Evolutionary conservation across 768 basidiomycete species (phyloP).

Genomic region (Cystobasidium ongulense): DNA sequence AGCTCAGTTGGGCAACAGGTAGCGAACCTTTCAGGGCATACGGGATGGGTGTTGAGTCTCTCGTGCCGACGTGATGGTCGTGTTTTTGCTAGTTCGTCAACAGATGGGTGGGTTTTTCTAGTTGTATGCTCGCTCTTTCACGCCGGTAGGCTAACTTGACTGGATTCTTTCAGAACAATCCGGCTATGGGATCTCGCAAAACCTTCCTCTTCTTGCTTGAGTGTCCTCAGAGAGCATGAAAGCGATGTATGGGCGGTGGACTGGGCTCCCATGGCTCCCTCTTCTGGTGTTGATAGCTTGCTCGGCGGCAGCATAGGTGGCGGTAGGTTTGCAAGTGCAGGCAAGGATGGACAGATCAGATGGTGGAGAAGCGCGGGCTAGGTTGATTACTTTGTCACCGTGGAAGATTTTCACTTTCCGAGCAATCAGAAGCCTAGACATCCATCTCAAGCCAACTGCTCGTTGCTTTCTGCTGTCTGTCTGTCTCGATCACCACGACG

Average conservation of each 20-base stretch:
- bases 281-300: conserved; percentile 1
- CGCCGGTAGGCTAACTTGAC: not conserved
- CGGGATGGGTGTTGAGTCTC: conserved; percentile 14
- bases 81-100: conserved; percentile 25
- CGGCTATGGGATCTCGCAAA: conserved; percentile 13
- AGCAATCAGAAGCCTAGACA: too few species aligned
- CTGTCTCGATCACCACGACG: not conserved
- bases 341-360: conserved; percentile 24
- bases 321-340: conserved; percentile 19
- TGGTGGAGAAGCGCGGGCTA: conserved; percentile 29
- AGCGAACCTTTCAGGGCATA: conserved; percentile 23
- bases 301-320: conserved; percentile 12
- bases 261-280: conserved; percentile 25
- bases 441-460: too few species aligned
- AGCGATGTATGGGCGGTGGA: conserved; percentile 25
- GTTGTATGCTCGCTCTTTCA: not conserved
- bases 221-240: conserved; percentile 26
- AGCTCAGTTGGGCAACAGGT: conserved; percentile 21
- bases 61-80: conserved; percentile 6
- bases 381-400: too few species aligned
- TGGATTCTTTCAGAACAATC: conserved; percentile 2
- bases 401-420: too few species aligned
- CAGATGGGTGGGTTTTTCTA: conserved; percentile 11
- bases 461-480: not conserved
- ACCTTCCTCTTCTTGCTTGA: not conserved